Conservation (phyloP, 345 rosid genomes). For the Bruguiera gymnorhiza region DNA sequence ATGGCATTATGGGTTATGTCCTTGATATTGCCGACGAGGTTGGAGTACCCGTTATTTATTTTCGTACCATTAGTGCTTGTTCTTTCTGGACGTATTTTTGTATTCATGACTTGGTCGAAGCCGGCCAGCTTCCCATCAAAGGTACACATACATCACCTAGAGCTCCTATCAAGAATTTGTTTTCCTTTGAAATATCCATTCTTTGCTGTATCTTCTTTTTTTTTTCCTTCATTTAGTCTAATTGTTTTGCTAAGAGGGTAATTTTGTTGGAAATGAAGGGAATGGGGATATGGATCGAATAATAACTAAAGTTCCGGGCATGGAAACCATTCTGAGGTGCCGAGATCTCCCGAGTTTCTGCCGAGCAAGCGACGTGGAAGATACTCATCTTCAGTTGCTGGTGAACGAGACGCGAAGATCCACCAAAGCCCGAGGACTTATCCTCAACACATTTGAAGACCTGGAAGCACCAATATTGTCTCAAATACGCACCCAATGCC, state of each 20-base stretch:
- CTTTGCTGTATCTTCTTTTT: too few relatives aligned
- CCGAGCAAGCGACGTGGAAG: slow-evolving; percentile 22
- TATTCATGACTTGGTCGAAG: slow-evolving; percentile 32
- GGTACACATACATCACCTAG: slow-evolving; percentile 21
- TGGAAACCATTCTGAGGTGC: slow-evolving; percentile 42
- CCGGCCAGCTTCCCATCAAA: slow-evolving; percentile 42
- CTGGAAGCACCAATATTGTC: slow-evolving; percentile 52
- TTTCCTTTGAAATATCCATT: too few relatives aligned
- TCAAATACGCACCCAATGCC: slow-evolving; percentile 37
- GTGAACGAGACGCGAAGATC: slow-evolving; percentile 26
- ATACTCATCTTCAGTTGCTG: slow-evolving; percentile 14
- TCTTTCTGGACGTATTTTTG: slow-evolving; percentile 15
- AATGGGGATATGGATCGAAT: slow-evolving; percentile 43
- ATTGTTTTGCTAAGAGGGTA: neutral
- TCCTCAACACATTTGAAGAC: slow-evolving; percentile 66
- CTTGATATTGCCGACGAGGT: slow-evolving; percentile 37
- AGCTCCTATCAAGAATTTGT: too few relatives aligned
- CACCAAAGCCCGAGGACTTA: slow-evolving; percentile 40
- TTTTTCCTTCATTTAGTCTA: too few relatives aligned
- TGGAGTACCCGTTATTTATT: slow-evolving; percentile 27
- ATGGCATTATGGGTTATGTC: slow-evolving; percentile 22
- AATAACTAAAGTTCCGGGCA: slow-evolving; percentile 39
- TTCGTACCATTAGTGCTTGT: slow-evolving; percentile 29
- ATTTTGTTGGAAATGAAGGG: slow-evolving; percentile 15
- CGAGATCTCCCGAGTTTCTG: slow-evolving; percentile 56